A percentile compares a stretch with the other conserved stretches of the same genome.
Evolutionary conservation across 2,329 filamentous ascomycete genomes (phyloP).

Genomic region (Zymoseptoria tritici): DNA sequence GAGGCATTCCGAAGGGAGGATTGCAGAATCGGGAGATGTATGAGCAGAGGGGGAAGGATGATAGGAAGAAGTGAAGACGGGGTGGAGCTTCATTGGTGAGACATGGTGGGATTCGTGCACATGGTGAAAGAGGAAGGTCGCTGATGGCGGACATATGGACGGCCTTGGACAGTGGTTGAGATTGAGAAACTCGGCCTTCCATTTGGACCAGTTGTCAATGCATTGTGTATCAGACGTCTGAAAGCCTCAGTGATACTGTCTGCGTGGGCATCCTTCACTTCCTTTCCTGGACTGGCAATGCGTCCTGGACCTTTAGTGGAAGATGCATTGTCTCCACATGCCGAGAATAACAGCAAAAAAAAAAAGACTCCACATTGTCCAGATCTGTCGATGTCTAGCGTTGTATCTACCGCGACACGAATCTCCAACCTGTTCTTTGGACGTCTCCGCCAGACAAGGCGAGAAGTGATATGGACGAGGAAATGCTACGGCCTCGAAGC

Average conservation of each 20-base stretch:
- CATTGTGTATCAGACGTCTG: background rate
- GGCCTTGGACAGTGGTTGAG: background rate
- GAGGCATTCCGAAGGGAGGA: conserved; percentile 22
- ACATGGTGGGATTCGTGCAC: background rate
- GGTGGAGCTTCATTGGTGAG: background rate
- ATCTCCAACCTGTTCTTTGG: background rate
- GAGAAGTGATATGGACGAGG: background rate
- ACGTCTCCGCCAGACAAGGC: background rate
- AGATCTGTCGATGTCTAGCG: background rate
- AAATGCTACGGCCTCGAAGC: background rate
- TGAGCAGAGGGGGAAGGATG: conserved; percentile 14
- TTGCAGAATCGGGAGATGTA: conserved; percentile 14
- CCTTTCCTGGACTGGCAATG: background rate
- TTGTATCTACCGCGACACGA: background rate
- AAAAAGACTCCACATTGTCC: background rate
- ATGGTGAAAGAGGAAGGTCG: background rate
- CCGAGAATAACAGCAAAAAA: background rate
- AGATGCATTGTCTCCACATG: no score
- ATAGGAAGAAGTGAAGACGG: conserved; percentile 6
- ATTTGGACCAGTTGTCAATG: background rate
- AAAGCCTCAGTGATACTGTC: background rate
- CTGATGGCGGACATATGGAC: background rate
- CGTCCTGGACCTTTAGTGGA: background rate
- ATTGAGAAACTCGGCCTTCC: no score
- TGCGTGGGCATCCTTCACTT: background rate